phyloP scores from a whole-genome alignment of 2,329 filamentous ascomycete species.

The Neocucurbitaria cava region DNA sequence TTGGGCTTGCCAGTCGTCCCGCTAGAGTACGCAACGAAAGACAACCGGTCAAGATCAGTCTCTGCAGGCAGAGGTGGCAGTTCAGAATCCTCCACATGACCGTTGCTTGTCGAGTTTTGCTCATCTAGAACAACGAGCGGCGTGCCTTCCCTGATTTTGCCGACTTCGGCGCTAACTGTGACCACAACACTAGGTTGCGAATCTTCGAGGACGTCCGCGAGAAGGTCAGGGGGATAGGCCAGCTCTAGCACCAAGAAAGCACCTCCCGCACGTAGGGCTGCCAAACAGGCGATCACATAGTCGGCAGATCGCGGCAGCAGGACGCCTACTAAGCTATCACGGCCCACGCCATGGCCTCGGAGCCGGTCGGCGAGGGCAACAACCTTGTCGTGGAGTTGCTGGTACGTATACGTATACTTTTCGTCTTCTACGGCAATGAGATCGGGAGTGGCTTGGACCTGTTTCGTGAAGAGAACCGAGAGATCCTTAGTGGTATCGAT shows the following conservation, averaged over 20 bases:
- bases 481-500: slow-evolving; percentile 77
- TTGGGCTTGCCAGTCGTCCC: slow-evolving; percentile 82
- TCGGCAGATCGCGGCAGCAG: slow-evolving; percentile 77
- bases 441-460: slow-evolving; percentile 73
- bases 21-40: slow-evolving; percentile 82
- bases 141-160: slow-evolving; percentile 68
- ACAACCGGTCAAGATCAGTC: slow-evolving; percentile 74
- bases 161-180: slow-evolving; percentile 69
- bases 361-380: slow-evolving; percentile 69
- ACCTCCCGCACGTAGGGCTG: slow-evolving; percentile 78
- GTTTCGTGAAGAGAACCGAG: slow-evolving; percentile 72
- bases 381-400: slow-evolving; percentile 73
- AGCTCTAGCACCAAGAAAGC: slow-evolving; percentile 82
- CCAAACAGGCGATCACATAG: slow-evolving; percentile 80
- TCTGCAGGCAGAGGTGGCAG: slow-evolving; percentile 63
- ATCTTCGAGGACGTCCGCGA: slow-evolving; percentile 80
- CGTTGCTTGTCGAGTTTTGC: slow-evolving; percentile 25
- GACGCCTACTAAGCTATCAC: slow-evolving; percentile 77
- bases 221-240: slow-evolving; percentile 75
- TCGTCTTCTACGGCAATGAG: slow-evolving; percentile 77
- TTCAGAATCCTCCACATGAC: slow-evolving; percentile 51
- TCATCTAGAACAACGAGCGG: slow-evolving; percentile 72
- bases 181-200: slow-evolving; percentile 74
- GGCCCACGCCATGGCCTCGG: slow-evolving; percentile 71
- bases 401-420: slow-evolving; percentile 71